Percentiles rank a stretch among this genome's conserved stretches.
Conservation (phyloP, 192 early-diverging fungal genomes). For the Rhizophagus sp. region DNA sequence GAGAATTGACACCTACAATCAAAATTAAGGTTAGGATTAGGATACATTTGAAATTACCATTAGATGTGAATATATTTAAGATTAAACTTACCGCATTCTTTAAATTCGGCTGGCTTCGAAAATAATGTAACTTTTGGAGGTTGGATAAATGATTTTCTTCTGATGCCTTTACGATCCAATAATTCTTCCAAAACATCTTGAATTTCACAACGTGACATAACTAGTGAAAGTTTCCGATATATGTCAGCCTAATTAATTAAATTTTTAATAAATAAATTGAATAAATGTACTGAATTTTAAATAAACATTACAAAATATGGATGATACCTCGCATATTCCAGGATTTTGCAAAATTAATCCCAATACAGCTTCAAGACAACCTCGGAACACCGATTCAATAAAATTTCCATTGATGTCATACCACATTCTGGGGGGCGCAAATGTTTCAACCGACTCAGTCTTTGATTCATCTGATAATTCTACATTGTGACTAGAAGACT, state of each 20-base stretch:
- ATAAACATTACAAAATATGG: background rate
- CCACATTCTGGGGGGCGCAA: slow-evolving; percentile 32
- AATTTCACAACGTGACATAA: slow-evolving; percentile 36
- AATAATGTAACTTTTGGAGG: slow-evolving; percentile 31
- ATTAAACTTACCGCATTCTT: slow-evolving; percentile 29
- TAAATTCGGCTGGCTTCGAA: slow-evolving; percentile 26
- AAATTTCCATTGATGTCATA: slow-evolving; percentile 36
- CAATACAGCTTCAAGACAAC: slow-evolving; percentile 36
- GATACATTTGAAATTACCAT: background rate
- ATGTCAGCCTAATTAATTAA: slow-evolving; percentile 27
- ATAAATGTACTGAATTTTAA: background rate
- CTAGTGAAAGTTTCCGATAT: slow-evolving; percentile 29
- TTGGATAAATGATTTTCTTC: slow-evolving; percentile 13
- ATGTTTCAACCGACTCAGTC: slow-evolving; percentile 1
- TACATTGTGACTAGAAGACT: background rate
- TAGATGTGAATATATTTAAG: background rate
- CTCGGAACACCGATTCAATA: slow-evolving; percentile 34
- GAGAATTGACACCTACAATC: background rate
- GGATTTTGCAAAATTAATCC: slow-evolving; percentile 29
- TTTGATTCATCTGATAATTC: background rate
- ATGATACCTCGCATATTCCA: slow-evolving; percentile 32
- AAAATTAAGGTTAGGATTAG: background rate
- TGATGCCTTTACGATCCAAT: slow-evolving; percentile 12
- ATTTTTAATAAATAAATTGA: background rate
- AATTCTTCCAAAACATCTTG: slow-evolving; percentile 32